Conservation (phyloP, 1,284 basidiomycete species). For the Meripilus lineatus region DNA sequence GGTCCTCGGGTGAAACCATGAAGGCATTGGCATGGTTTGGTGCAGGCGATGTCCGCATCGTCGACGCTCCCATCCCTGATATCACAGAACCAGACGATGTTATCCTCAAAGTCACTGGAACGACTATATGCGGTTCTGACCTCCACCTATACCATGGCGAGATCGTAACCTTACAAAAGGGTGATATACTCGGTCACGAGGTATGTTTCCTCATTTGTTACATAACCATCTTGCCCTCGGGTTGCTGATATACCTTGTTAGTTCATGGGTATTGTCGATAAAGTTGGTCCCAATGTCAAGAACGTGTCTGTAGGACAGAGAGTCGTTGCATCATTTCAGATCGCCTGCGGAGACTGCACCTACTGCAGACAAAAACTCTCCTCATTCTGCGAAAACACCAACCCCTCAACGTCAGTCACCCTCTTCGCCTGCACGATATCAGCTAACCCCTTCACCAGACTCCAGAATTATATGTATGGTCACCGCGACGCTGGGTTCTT, state of each 20-base stretch:
- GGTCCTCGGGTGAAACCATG: constrained; percentile 52
- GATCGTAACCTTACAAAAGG: constrained; percentile 63
- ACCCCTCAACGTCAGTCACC: constrained; percentile 52
- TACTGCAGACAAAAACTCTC: constrained; percentile 73
- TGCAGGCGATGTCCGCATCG: constrained; percentile 43
- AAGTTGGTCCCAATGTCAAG: constrained; percentile 57
- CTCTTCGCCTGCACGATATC: not conserved
- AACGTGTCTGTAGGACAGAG: constrained; percentile 59
- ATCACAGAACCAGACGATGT: constrained; percentile 67
- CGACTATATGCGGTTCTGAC: constrained; percentile 69
- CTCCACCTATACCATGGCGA: constrained; percentile 64
- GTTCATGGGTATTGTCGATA: constrained; percentile 70
- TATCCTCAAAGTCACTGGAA: constrained; percentile 63
- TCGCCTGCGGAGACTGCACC: constrained; percentile 70
- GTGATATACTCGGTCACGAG: constrained; percentile 76
- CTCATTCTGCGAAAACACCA: constrained; percentile 70
- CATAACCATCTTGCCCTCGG: constrained; percentile 1
- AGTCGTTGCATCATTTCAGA: constrained; percentile 75
- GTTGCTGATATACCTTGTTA: constrained; percentile 19
- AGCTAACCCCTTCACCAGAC: constrained; percentile 22
- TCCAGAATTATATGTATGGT: constrained; percentile 67
- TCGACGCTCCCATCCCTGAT: constrained; percentile 61
- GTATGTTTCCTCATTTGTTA: constrained; percentile 21
- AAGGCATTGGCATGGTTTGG: constrained; percentile 72
- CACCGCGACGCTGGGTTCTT: constrained; percentile 70